Evolutionary conservation across 2,329 filamentous ascomycete genomes (phyloP), one percentile per base, ranked within the genome.

Genomic region (Albifimbria verrucaria): DNA sequence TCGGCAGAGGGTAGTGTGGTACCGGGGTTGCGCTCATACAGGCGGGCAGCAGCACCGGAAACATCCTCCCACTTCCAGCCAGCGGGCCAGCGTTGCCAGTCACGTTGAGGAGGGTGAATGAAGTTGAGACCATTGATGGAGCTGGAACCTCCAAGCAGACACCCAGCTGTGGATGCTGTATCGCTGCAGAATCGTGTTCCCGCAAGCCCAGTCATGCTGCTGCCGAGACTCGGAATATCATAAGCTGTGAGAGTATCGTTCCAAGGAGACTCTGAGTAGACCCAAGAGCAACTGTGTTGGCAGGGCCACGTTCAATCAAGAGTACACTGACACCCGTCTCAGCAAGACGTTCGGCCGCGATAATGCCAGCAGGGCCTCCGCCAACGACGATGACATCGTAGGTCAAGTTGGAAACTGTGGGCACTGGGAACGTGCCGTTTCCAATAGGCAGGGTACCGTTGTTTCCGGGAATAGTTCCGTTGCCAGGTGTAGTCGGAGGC

Each of bases 1-100:
- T 91, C 87, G 52, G 75, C 72, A 0, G 87, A 90, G 0, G 88
- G 87, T 25, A 73, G 71, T 50, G 82, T 82, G 0, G 85, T 89
- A 32, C 87, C 87, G 0, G 86, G 86, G 53, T 64, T 64, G 0
- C 62, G 59, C 55, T 64, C 62, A 6, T 64, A 64, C 0, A 64
- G 55, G 44, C 62, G 60, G n/a, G 52, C 57, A 45, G 59, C 60
- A 5, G 62, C 62, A 11, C 54, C 48, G 1, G 62, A 62, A 7
- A 64, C 43, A 6, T 64, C 62, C 5, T 42, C 21, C 59, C 56
- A 63, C 24, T 44, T 44, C 62, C 62, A 64, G 0, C 62, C 62
- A 42, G 52, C 47, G 0, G 62, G 62, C 62, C 62, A 64, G n/a
- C 60, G 59, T 32, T 61, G 53, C 54, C 61, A 63, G 26, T 63